Evolutionary conservation across 768 basidiomycete species (phyloP).

Genomic region (Amanita brunnescens): DNA sequence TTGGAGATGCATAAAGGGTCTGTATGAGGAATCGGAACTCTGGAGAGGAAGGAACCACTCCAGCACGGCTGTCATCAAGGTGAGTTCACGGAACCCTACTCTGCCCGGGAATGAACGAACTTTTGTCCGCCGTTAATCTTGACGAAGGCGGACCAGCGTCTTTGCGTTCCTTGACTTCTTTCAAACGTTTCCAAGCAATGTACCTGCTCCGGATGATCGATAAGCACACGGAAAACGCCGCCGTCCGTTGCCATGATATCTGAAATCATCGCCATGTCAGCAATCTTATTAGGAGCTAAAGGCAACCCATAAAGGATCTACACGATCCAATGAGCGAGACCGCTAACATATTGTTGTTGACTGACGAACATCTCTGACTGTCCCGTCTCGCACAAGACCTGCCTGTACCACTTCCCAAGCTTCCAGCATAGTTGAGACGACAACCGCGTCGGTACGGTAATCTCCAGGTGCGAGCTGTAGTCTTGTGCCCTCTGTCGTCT

Average conservation of each 20-base stretch:
- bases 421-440: conserved; percentile 80
- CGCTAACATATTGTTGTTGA: conserved; percentile 6
- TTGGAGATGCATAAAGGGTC: conserved; percentile 42
- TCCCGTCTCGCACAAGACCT: conserved; percentile 62
- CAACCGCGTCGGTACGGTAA: conserved; percentile 50
- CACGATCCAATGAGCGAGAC: neutral
- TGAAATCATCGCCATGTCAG: conserved; percentile 55
- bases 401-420: conserved; percentile 64
- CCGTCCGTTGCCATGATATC: conserved; percentile 45
- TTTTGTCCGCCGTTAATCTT: conserved; percentile 74
- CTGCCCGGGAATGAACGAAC: conserved; percentile 31
- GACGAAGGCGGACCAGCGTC: conserved; percentile 69
- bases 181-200: conserved; percentile 55
- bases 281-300: conserved; percentile 58
- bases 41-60: conserved; percentile 44
- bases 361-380: conserved; percentile 63
- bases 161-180: conserved; percentile 24
- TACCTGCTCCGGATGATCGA: conserved; percentile 74
- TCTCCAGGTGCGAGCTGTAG: conserved; percentile 54
- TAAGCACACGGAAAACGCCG: conserved; percentile 55
- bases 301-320: conserved; percentile 83
- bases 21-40: conserved; percentile 49
- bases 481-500: conserved; percentile 71
- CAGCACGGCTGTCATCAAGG: conserved; percentile 53
- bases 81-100: conserved; percentile 12